These are phyloP conservation scores for Venturia pyrina DNA, from an alignment of 2,329 filamentous ascomycete species.

Conservation along the genomic window DNA sequence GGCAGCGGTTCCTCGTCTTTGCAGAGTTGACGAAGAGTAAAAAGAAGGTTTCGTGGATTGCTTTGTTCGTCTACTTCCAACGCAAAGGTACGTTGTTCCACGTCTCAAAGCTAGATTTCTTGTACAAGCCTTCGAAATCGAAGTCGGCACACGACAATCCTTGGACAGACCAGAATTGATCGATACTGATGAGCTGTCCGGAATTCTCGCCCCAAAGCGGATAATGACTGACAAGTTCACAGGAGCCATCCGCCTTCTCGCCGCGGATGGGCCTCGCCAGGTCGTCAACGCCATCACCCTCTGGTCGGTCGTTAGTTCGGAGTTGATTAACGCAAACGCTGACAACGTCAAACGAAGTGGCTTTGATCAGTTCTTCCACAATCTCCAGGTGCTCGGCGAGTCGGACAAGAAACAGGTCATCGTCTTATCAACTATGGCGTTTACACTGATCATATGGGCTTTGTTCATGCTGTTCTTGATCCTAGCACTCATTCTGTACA, in stretches of 20 bases:
- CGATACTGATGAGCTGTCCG: too few relatives aligned
- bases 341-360: conserved; percentile 44
- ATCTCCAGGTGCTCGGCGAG: conserved; percentile 62
- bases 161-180: too few relatives aligned
- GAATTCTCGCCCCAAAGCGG: too few relatives aligned
- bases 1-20: conserved; percentile 85
- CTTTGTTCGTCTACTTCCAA: conserved; percentile 82
- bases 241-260: conserved; percentile 80
- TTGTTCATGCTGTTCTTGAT: conserved; percentile 66
- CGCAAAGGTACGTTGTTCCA: conserved; percentile 43
- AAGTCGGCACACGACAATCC: too few relatives aligned
- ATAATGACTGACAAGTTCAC: not conserved
- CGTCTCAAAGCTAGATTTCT: not conserved
- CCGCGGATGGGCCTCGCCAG: conserved; percentile 88
- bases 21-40: conserved; percentile 82
- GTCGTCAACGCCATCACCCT: conserved; percentile 84
- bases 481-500: conserved; percentile 66
- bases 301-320: conserved; percentile 68
- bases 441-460: conserved; percentile 82
- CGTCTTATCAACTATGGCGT: conserved; percentile 83
- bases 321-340: conserved; percentile 47
- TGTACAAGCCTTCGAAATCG: too few relatives aligned
- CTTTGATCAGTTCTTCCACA: conserved; percentile 70
- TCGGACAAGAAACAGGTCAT: conserved; percentile 69
- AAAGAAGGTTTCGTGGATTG: conserved; percentile 82